Evolutionary conservation across 257 asterid genomes (phyloP).

Genomic region (Nicotiana paniculata): DNA sequence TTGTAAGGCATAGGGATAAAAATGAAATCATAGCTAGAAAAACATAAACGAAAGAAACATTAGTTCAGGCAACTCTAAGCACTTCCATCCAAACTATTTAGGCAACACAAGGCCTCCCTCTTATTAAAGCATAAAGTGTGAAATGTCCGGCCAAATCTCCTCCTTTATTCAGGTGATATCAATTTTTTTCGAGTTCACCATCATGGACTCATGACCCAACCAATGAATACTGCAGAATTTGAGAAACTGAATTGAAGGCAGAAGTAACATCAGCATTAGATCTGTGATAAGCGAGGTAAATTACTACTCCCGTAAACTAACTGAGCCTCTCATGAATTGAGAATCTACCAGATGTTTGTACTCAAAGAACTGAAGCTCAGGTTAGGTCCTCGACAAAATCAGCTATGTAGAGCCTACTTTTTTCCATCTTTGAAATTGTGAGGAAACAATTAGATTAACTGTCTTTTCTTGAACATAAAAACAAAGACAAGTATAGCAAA

Average conservation of each 20-base stretch:
- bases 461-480: neutral
- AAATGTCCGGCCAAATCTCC: neutral
- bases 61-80: neutral
- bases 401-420: neutral
- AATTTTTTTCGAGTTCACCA: neutral
- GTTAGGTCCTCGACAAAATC: neutral
- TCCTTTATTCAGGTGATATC: neutral
- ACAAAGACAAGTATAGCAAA: neutral
- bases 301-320: neutral
- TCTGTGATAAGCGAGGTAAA: neutral
- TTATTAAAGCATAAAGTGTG: neutral
- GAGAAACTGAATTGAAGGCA: neutral
- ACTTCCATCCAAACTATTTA: neutral
- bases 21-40: slow-evolving; percentile 13
- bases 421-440: neutral
- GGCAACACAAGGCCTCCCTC: neutral
- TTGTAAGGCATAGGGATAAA: slow-evolving; percentile 9
- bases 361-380: neutral
- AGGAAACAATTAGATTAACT: neutral
- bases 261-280: neutral
- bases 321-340: neutral
- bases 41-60: neutral
- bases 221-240: neutral
- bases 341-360: neutral
- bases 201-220: neutral